Base-by-base conservation (phyloP, 140 eudicot species). In the Stevia rebaudiana region DNA sequence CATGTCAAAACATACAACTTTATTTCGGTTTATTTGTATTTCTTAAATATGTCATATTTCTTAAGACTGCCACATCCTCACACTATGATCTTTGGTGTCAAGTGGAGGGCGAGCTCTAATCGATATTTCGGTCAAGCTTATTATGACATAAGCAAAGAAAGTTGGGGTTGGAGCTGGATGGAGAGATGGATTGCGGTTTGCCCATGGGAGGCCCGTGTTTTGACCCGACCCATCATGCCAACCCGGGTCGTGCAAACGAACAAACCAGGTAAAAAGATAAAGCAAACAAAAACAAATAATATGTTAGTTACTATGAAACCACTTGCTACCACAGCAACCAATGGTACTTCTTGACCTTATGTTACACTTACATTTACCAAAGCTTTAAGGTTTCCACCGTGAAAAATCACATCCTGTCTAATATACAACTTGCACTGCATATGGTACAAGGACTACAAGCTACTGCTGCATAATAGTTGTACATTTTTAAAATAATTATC, bases 61-160 rank as follows among this genome's bases (percentile, higher is more conserved):
- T 47, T 49, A 35, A 51, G 58, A 51, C 22, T 9, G 36, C 22
- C 58, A 51, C 58, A 55, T 30, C 17, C 3, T 30, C 22, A 56
- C 4, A 15, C 8, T 6, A 30, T 15, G 62, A 30, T 13, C 31
- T 33, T 56, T 56, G 43, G 63, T 74, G 55, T 71, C 43, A 62
- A 84, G 94, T 85, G 94, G 94, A 76, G 81, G 73, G 83, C 88
- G 8, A 82, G 75, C 66, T 35, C 88, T 3, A 74, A 69, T 13
- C 76, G 42, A 31, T 31, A 56, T 16, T 56, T 56, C 43, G 63
- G 63, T 56, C 63, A 56, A 31, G 63, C 63, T 30, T 56, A 56
- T 8, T 56, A 56, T 1, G 63, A 56, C 3, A 31, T 56, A 56
- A 56, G 63, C 43, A 56, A 56, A 56, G 63, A 56, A 56, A 56